Percentiles rank a stretch among this genome's conserved stretches.
Conservation (phyloP, 306 rosid genomes). For the Dryas octopetala region DNA sequence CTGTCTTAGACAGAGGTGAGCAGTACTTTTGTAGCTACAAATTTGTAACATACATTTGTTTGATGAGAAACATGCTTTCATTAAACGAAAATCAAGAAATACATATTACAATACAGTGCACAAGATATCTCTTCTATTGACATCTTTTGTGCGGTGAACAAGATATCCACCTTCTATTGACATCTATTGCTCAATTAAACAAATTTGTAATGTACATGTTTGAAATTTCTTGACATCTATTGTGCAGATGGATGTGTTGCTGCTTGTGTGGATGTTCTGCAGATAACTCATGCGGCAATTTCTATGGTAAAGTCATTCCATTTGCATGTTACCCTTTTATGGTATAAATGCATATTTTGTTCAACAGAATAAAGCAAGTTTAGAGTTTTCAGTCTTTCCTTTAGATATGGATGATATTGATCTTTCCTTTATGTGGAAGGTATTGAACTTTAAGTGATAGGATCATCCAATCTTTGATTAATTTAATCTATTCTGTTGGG, state of each 20-base stretch:
- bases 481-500: background rate
- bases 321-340: background rate
- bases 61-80: too few relatives aligned
- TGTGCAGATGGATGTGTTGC: constrained; percentile 69
- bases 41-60: background rate
- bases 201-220: background rate
- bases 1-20: constrained; percentile 83
- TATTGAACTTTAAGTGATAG: background rate
- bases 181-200: background rate
- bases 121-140: too few relatives aligned
- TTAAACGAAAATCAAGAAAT: too few relatives aligned
- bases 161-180: too few relatives aligned
- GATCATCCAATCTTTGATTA: background rate
- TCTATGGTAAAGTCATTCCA: constrained; percentile 61
- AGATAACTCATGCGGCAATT: constrained; percentile 86
- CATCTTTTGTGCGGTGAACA: too few relatives aligned
- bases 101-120: too few relatives aligned
- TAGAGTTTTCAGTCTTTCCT: background rate
- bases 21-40: constrained; percentile 26
- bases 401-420: background rate
- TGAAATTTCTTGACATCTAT: constrained; percentile 18
- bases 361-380: background rate
- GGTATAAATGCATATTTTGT: background rate
- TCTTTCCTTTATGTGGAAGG: background rate
- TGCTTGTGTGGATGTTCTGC: constrained; percentile 92